Base-by-base conservation (phyloP, 257 asterid genomes). In the Solanum peruvianum region DNA sequence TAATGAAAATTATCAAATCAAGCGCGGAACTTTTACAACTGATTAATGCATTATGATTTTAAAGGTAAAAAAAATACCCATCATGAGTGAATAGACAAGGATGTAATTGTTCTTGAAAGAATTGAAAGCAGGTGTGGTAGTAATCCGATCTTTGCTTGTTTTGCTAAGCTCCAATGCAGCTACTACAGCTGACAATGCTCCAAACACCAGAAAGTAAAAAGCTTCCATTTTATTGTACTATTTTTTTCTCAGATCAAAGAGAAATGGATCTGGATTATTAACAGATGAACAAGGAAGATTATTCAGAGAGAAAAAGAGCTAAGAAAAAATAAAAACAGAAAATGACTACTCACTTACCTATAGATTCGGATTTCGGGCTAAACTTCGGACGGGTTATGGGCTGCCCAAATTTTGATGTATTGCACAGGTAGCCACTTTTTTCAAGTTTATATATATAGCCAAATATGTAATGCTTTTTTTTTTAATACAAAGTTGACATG, bases 101-200 rank as follows among this genome's bases (percentile, higher is more conserved):
- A 96, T 90, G 94, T 96, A 96, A 90, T 92, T 95, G 91, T 95
- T 96, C 96, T 95, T 96, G 94, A 96, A 95, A 18, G 99, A 93
- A 92, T 93, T 93, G 94, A 96, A 96, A 25, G 98, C 89, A 13
- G 93, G 89, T 35, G 97, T 91, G 31, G 99, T 94, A 29, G 93
- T 93, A 75, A 95, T 89, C 72, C 99, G 95, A 92, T 96, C 99
- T 78, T 93, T 95, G 96, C 90, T 95, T 11, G 84, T 90, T 85
- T 96, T 96, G 58, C 98, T 95, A 47, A 96, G 89, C 96, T 96
- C 99, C 92, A 96, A n/a, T 15, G 88, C 94, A 64, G 97, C 95
- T 87, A 94, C 98, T 84, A 96, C 93, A 44, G 95, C 95, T 20
- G 91, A 89, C 83, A 96, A 58, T 9, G 73, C 95, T 42, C 98